Percentiles rank a stretch among this genome's conserved stretches.
Evolutionary conservation across 2,329 filamentous ascomycete species (phyloP).

Genomic region (Parasarocladium wereldwijsianum): DNA sequence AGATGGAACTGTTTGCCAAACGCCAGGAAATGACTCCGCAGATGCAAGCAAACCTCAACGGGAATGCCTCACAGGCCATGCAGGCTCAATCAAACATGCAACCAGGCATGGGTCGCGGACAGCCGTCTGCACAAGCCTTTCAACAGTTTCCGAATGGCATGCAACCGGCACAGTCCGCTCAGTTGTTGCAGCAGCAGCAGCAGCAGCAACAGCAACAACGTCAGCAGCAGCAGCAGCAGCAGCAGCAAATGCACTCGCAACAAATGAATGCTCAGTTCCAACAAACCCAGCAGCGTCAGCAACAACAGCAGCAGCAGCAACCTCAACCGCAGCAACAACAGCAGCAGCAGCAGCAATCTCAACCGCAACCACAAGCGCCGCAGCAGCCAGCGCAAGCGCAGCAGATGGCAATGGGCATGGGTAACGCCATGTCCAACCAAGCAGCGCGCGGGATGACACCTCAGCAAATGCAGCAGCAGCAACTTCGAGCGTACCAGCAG

Average conservation of each 20-base stretch:
- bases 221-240: slow-evolving; percentile 11
- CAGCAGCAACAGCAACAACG: slow-evolving; percentile 16
- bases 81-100: slow-evolving; percentile 24
- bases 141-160: slow-evolving; percentile 44
- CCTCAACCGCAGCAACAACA: slow-evolving; percentile 30
- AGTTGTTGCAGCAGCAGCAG: slow-evolving; percentile 34
- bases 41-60: slow-evolving; percentile 35
- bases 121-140: slow-evolving; percentile 36
- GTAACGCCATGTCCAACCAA: slow-evolving; percentile 19
- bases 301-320: slow-evolving; percentile 14
- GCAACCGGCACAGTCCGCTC: no score
- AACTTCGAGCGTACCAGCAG: slow-evolving; percentile 4
- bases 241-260: slow-evolving; percentile 15
- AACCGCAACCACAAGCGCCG: slow-evolving; percentile 8
- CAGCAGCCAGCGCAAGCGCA: slow-evolving; percentile 4
- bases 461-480: slow-evolving; percentile 14
- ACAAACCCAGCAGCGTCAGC: slow-evolving; percentile 11
- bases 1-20: slow-evolving; percentile 32
- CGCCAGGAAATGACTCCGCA: slow-evolving; percentile 34
- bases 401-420: slow-evolving; percentile 13
- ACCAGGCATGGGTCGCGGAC: slow-evolving; percentile 33
- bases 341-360: slow-evolving; percentile 21
- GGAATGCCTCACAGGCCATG: slow-evolving; percentile 21
- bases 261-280: no score
- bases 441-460: slow-evolving; percentile 25